These are phyloP conservation scores for Botrytis pseudocinerea DNA, from an alignment of 2,329 filamentous ascomycete species.

Conservation along the genomic window DNA sequence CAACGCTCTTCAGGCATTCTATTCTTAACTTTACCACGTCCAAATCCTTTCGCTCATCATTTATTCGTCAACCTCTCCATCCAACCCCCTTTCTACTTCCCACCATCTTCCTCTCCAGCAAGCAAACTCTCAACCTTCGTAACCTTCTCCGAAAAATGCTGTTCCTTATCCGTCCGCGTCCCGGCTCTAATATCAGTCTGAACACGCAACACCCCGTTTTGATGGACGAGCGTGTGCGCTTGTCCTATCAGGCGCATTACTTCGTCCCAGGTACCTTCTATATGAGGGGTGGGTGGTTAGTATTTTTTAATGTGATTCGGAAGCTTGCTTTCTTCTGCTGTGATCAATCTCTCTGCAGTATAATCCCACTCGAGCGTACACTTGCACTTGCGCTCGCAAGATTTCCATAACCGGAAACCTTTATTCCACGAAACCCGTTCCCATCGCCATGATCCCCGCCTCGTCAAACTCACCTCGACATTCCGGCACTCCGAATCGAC, in stretches of 20 bases:
- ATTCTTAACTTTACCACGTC: neutral
- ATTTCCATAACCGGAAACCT: neutral
- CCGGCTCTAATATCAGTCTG: conserved; percentile 89
- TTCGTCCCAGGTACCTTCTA: conserved; percentile 88
- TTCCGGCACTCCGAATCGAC: neutral
- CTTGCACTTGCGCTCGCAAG: neutral
- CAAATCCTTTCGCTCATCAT: neutral
- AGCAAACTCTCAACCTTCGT: conserved; percentile 39
- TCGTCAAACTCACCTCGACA: neutral
- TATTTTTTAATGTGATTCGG: neutral
- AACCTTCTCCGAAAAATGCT: conserved; percentile 40
- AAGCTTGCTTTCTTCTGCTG: neutral
- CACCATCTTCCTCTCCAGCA: conserved; percentile 29
- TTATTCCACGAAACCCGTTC: neutral
- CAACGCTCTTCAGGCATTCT: neutral
- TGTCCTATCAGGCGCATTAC: conserved; percentile 86
- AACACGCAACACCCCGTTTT: conserved; percentile 75
- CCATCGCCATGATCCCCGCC: too few species aligned
- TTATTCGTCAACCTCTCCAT: neutral
- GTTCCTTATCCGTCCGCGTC: conserved; percentile 47
- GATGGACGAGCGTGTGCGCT: conserved; percentile 75
- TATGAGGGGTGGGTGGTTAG: neutral
- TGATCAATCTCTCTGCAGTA: neutral
- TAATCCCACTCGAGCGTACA: neutral
- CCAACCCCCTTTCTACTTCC: neutral